Evolutionary conservation across 257 asterid genomes (phyloP).

Genomic region (Solanum microdontum): DNA sequence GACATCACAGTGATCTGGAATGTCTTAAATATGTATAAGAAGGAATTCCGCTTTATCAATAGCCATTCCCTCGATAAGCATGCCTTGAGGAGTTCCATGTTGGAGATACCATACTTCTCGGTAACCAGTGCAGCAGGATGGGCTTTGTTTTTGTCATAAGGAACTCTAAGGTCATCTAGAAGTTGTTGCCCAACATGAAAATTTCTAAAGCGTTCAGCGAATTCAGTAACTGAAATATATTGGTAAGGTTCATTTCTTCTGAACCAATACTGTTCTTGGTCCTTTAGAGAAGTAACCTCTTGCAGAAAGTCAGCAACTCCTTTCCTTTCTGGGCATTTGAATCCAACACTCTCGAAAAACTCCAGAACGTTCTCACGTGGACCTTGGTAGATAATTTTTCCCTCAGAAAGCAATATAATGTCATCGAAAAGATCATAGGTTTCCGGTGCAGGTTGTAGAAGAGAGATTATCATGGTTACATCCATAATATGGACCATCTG

Average conservation of each 20-base stretch:
- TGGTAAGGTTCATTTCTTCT: constrained; percentile 52
- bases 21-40: constrained; percentile 75
- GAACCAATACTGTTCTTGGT: constrained; percentile 90
- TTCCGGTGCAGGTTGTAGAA: constrained; percentile 96
- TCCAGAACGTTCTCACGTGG: constrained; percentile 77
- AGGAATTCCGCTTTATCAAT: constrained; percentile 68
- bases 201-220: constrained; percentile 49
- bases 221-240: constrained; percentile 53
- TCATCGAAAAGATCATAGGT: constrained; percentile 87
- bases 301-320: constrained; percentile 92
- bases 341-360: constrained; percentile 76
- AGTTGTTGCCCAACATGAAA: constrained; percentile 63
- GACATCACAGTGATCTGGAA: constrained; percentile 90
- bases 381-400: constrained; percentile 73
- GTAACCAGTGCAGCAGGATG: constrained; percentile 97
- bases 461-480: constrained; percentile 83
- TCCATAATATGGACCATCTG: constrained; percentile 95
- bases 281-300: constrained; percentile 86
- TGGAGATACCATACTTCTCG: constrained; percentile 74
- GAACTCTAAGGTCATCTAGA: constrained; percentile 55
- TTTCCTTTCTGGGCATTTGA: constrained; percentile 88
- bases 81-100: constrained; percentile 66
- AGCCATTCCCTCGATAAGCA: constrained; percentile 84
- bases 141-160: constrained; percentile 49
- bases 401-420: constrained; percentile 74